phyloP scores from a whole-genome alignment of 176 grass and related monocot genomes.

The Oryza glaberrima region DNA sequence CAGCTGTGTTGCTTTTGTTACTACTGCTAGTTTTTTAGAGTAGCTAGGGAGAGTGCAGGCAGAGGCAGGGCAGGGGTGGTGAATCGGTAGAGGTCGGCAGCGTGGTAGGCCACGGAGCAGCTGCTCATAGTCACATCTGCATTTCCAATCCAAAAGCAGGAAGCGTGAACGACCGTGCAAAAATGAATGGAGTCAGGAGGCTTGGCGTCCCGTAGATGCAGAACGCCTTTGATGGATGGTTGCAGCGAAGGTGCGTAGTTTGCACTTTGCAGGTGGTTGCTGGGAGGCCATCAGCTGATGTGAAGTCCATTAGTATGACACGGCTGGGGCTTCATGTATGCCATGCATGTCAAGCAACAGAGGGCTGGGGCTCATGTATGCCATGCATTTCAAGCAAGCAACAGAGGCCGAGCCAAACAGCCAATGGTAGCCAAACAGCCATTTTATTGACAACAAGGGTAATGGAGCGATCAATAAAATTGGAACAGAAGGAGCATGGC shows the following conservation, averaged over 20 bases:
- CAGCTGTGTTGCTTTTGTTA: neutral
- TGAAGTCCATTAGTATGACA: constrained; percentile 5
- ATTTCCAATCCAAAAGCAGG: constrained; percentile 46
- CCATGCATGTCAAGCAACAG: constrained; percentile 2
- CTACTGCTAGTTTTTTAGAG: neutral
- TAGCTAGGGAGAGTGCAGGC: neutral
- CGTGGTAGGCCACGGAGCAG: constrained; percentile 31
- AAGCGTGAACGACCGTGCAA: constrained; percentile 47
- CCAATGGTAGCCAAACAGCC: neutral
- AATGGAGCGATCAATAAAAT: neutral
- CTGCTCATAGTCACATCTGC: constrained; percentile 37
- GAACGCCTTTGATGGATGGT: constrained; percentile 11
- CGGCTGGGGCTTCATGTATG: neutral
- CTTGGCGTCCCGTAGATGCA: neutral
- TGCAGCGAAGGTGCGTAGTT: neutral
- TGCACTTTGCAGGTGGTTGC: constrained; percentile 29
- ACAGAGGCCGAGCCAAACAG: neutral
- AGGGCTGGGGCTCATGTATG: neutral
- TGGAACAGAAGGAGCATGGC: neutral
- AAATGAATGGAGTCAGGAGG: neutral
- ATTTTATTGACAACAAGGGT: neutral
- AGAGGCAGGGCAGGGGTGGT: constrained; percentile 4
- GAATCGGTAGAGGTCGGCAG: constrained; percentile 38
- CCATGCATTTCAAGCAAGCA: constrained; percentile 1
- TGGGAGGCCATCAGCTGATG: constrained; percentile 32